A percentile compares a stretch with the other conserved stretches of the same genome.
These are phyloP conservation scores for Grosmannia huntii DNA, from an alignment of 2,329 filamentous ascomycete genomes.

Conservation along the genomic window DNA sequence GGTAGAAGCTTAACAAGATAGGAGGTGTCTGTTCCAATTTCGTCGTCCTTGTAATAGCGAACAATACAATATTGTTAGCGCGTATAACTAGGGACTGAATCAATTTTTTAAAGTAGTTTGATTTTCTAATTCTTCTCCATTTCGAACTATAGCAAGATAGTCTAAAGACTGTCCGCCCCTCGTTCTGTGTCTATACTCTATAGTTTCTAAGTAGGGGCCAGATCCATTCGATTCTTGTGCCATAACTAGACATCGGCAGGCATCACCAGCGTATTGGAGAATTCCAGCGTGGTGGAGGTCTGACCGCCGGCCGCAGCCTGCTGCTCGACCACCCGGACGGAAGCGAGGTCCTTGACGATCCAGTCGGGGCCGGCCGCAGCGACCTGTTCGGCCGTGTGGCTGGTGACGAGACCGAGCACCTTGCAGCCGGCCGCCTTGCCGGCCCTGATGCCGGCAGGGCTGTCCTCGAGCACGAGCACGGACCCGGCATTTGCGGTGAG, in stretches of 20 bases:
- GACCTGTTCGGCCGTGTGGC: slow-evolving; percentile 63
- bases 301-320: background rate
- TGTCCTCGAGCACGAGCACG: slow-evolving; percentile 76
- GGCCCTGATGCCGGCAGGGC: slow-evolving; percentile 69
- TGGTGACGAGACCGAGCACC: slow-evolving; percentile 75
- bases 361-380: slow-evolving; percentile 70
- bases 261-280: slow-evolving; percentile 42
- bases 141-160: too few species aligned
- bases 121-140: too few species aligned
- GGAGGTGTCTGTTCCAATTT: too few species aligned
- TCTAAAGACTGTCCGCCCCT: background rate
- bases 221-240: background rate
- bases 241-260: background rate
- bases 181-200: background rate
- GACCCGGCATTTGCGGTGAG: slow-evolving; percentile 27
- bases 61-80: too few species aligned
- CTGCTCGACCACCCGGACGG: slow-evolving; percentile 52
- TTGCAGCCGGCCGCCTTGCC: slow-evolving; percentile 79
- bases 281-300: slow-evolving; percentile 41
- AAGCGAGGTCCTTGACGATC: slow-evolving; percentile 68
- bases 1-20: too few species aligned
- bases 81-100: too few species aligned
- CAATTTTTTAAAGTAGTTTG: too few species aligned
- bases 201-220: background rate
- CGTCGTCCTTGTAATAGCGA: too few species aligned